Conservation (phyloP, 768 basidiomycete species). For the Piloderma croceum region DNA sequence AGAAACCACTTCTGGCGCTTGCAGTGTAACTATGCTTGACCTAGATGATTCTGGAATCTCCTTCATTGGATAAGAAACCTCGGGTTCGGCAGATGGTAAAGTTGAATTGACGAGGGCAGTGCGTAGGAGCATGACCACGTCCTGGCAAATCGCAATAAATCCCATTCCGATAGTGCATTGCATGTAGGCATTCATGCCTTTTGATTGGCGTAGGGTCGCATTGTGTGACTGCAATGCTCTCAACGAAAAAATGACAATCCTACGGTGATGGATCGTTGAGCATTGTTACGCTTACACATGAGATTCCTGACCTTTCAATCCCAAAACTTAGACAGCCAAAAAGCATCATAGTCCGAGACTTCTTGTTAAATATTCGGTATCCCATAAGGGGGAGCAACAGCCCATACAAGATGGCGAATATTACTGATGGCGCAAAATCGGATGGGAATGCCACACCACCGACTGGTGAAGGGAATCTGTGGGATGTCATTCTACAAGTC, state of each 20-base stretch:
- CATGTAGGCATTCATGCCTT: no score
- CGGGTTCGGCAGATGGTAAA: no score
- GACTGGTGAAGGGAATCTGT: slow-evolving; percentile 42
- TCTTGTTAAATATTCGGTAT: slow-evolving; percentile 29
- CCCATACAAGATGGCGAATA: slow-evolving; percentile 37
- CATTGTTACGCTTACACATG: no score
- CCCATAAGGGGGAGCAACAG: slow-evolving; percentile 31
- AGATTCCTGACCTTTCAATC: slow-evolving; percentile 38
- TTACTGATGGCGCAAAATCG: slow-evolving; percentile 39
- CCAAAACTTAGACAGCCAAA: slow-evolving; percentile 28
- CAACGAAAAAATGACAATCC: slow-evolving; percentile 16
- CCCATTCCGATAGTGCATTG: no score
- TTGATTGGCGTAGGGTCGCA: no score
- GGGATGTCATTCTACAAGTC: no score
- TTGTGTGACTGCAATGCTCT: slow-evolving; percentile 17
- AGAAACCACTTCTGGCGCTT: no score
- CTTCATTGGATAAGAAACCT: no score
- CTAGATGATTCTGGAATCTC: no score
- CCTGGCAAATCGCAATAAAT: slow-evolving; percentile 29
- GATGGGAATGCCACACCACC: slow-evolving; percentile 35
- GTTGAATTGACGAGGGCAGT: slow-evolving; percentile 37
- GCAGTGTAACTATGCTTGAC: no score
- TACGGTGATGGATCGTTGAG: slow-evolving; percentile 1
- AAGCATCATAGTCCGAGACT: slow-evolving; percentile 32
- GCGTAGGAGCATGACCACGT: slow-evolving; percentile 31